Evolutionary conservation across 2,329 filamentous ascomycete species (phyloP).

Genomic region (Aspergillus piperis): DNA sequence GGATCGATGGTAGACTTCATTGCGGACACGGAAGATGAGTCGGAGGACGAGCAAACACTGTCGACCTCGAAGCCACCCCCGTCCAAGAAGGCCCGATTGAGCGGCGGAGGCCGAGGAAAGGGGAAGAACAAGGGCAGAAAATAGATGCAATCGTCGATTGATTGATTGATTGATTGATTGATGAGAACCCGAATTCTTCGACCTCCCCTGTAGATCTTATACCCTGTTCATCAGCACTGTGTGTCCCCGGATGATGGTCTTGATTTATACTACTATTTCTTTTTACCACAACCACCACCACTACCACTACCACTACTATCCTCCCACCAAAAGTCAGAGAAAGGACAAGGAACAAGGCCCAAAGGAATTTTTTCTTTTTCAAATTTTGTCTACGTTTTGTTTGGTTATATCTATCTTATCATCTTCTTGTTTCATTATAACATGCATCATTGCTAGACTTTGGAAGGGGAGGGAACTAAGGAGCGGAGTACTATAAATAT

Average conservation of each 20-base stretch:
- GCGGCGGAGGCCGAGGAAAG: constrained; percentile 24
- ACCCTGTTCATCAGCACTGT: constrained; percentile 6
- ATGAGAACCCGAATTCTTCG: neutral
- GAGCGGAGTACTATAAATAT: neutral
- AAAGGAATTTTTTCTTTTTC: neutral
- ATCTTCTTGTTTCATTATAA: neutral
- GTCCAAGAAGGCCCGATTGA: constrained; percentile 40
- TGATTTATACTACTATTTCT: neutral
- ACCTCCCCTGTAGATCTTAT: constrained; percentile 16
- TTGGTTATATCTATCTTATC: constrained; percentile 5
- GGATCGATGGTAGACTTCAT: constrained; percentile 50
- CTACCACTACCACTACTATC: neutral
- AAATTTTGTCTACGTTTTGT: constrained; percentile 1
- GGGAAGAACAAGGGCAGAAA: constrained; percentile 40
- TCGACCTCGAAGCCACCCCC: constrained; percentile 29
- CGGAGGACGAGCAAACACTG: constrained; percentile 28
- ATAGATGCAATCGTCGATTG: constrained; percentile 21
- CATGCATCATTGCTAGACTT: neutral
- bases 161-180: no score
- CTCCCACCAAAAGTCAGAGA: constrained; percentile 7
- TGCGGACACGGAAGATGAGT: constrained; percentile 48
- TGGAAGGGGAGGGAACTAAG: neutral
- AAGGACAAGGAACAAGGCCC: neutral
- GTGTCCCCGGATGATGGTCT: constrained; percentile 4
- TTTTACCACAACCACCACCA: no score